Base-by-base conservation (phyloP, 768 basidiomycete genomes). In the Pleurotus tuber-regium region DNA sequence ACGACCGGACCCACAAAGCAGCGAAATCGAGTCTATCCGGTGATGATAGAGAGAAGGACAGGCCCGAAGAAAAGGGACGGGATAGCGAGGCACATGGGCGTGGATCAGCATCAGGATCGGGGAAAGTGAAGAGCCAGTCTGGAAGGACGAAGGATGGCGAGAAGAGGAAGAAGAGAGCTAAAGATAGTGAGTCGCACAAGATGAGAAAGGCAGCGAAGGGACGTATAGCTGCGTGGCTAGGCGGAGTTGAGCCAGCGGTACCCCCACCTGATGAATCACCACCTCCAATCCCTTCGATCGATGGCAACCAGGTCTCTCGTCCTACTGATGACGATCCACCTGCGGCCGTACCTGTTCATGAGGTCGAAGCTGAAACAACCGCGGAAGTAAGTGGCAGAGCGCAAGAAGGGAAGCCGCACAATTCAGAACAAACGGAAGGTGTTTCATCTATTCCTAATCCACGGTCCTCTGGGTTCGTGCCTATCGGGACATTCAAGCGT, bases 171-270 rank as follows among this genome's bases (percentile, higher is more conserved):
- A 61, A 54, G 28, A 54, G 58, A 51, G 56, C 48, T 4, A 58
- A 54, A 36, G 59, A 61, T 36, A 57, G 51, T 6, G 60, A 56
- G 35, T 54, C 52, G 38, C 38, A 53, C 21, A 58, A 53, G 54
- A 55, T 52, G 48, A 53, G 59, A 26, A 60, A 61, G 53, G 61
- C 80, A 49, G 81, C 82, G 8, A 86, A 86, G 54, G 87, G 87
- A 5, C 71, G 86, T 19, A 83, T 92, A n/a, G 76, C 88, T 7
- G 87, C 84, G 6, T 92, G 89, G 89, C 59, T 92, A 53, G 88
- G 84, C 24, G 74, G 69, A 7, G 81, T 90, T 42, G 84, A 84
- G 46, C 78, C 77, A 35, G 71, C 68, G 3, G 80, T 82, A 1
- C 80, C 79, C 4, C 77, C 77, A 44, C 66, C 76, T 50, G 77